Percentiles rank a stretch among this genome's conserved stretches.
These are phyloP conservation scores for Tricholoma flavovirens DNA, from an alignment of 768 basidiomycete species.

Conservation along the genomic window DNA sequence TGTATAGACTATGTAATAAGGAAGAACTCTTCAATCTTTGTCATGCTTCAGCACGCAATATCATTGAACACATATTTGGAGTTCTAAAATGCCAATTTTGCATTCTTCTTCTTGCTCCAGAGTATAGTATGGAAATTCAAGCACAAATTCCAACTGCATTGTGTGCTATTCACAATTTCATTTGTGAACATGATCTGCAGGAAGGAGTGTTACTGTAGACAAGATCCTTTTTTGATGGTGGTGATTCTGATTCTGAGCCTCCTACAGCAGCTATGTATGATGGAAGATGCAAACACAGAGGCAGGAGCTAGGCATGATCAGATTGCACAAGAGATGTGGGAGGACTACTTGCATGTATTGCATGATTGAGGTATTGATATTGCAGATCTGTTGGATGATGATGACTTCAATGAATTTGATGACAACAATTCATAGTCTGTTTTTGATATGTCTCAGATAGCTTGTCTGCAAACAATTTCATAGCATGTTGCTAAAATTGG, in stretches of 20 bases:
- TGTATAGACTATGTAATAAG: not conserved
- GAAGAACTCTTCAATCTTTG: too few species aligned
- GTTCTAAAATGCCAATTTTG: conserved; percentile 16
- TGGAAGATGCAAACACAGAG: conserved; percentile 10
- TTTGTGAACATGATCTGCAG: conserved; percentile 17
- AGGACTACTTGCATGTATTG: conserved; percentile 7
- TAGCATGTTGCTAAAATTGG: too few species aligned
- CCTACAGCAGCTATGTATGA: conserved; percentile 7
- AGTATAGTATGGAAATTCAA: conserved; percentile 14
- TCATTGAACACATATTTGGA: conserved; percentile 28
- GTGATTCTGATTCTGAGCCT: conserved; percentile 3
- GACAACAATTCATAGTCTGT: too few species aligned
- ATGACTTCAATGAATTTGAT: too few species aligned
- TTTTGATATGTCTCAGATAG: not conserved
- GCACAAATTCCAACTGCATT: conserved; percentile 18
- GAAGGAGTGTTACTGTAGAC: not conserved
- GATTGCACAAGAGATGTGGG: conserved; percentile 23
- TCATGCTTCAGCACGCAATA: too few species aligned
- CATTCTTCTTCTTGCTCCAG: conserved; percentile 9
- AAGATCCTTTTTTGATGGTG: not conserved
- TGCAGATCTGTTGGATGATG: not conserved
- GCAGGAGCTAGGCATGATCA: conserved; percentile 14
- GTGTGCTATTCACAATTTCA: conserved; percentile 23
- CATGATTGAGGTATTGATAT: not conserved
- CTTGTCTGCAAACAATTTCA: not conserved